Percentiles rank a stretch among this genome's conserved stretches.
Evolutionary conservation across 768 basidiomycete species (phyloP).

Genomic region (Xanthoconium purpureum): DNA sequence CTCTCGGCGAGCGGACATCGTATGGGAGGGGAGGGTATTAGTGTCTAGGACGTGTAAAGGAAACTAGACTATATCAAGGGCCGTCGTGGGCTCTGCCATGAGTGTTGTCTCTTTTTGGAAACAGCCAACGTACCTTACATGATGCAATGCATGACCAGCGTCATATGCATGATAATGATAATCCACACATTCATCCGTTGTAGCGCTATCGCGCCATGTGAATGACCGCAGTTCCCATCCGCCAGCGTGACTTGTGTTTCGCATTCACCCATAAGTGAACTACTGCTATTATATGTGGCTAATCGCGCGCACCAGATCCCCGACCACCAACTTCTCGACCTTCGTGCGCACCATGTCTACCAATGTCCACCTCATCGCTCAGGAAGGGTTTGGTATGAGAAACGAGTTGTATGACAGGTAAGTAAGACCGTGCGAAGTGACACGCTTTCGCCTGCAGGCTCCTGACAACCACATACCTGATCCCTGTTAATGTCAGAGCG

Average conservation of each 20-base stretch:
- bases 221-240: no score
- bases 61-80: constrained; percentile 3
- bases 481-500: constrained; percentile 40
- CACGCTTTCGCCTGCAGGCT: background rate
- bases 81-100: background rate
- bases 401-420: constrained; percentile 71
- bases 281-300: no score
- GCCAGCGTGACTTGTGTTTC: no score
- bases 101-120: no score
- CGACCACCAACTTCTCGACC: background rate
- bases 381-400: constrained; percentile 69
- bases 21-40: background rate
- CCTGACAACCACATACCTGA: background rate
- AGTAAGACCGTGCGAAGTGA: background rate
- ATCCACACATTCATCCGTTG: background rate
- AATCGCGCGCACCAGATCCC: no score
- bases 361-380: constrained; percentile 63
- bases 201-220: no score
- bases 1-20: constrained; percentile 18
- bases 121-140: background rate
- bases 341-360: constrained; percentile 25
- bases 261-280: no score
- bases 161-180: no score
- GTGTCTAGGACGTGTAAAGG: background rate
- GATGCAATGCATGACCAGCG: no score